Evolutionary conservation across 2,329 filamentous ascomycete species (phyloP).

Genomic region (Ophiosphaerella herpotricha): DNA sequence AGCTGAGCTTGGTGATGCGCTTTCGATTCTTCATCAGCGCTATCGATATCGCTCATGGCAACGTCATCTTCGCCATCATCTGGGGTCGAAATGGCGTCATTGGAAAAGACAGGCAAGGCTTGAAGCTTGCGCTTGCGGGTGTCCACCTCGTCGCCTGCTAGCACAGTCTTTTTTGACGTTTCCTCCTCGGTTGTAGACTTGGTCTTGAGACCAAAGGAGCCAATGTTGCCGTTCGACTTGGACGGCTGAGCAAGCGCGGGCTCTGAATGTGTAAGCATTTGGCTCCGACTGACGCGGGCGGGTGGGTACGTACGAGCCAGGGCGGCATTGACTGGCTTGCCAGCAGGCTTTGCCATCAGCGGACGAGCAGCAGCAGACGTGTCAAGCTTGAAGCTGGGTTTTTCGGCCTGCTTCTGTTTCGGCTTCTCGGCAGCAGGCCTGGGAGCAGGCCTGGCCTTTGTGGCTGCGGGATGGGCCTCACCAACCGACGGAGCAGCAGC

Average conservation of each 20-base stretch:
- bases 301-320: conserved; percentile 17
- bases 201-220: conserved; percentile 78
- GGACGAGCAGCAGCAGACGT: conserved; percentile 36
- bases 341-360: conserved; percentile 31
- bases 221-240: conserved; percentile 74
- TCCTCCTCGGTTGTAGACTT: conserved; percentile 69
- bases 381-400: conserved; percentile 47
- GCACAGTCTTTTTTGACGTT: conserved; percentile 75
- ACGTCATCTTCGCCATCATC: conserved; percentile 67
- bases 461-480: conserved; percentile 53
- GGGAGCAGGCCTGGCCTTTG: conserved; percentile 80
- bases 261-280: conserved; percentile 27
- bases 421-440: conserved; percentile 85
- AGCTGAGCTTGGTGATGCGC: conserved; percentile 79
- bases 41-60: conserved; percentile 76
- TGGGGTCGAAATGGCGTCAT: conserved; percentile 46
- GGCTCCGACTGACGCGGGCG: neutral
- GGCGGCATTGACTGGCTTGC: conserved; percentile 26
- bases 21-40: conserved; percentile 85
- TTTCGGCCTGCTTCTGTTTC: conserved; percentile 54
- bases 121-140: conserved; percentile 81
- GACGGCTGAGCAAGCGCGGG: conserved; percentile 58
- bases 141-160: conserved; percentile 81
- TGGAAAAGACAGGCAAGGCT: conserved; percentile 76
- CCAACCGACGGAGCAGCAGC: conserved; percentile 40